These are phyloP conservation scores for Colletotrichum brevisporum DNA, from an alignment of 2,329 filamentous ascomycete species.

Conservation along the genomic window DNA sequence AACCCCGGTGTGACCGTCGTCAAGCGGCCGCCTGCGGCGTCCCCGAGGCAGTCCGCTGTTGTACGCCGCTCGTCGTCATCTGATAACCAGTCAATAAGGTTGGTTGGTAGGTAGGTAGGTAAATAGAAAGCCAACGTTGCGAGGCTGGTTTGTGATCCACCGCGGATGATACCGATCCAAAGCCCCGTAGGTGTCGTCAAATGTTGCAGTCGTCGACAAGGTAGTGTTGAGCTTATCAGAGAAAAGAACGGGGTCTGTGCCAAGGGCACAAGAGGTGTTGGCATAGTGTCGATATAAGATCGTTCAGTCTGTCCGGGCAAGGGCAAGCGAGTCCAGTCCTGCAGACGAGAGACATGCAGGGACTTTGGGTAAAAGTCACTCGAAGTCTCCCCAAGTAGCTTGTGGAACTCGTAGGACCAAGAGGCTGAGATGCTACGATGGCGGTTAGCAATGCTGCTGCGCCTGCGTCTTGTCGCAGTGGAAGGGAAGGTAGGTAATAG, in stretches of 20 bases:
- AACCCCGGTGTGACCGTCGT: too few relatives aligned
- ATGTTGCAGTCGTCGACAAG: neutral
- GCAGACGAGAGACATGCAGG: constrained; percentile 11
- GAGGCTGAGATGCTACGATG: neutral
- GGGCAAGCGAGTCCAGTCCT: too few relatives aligned
- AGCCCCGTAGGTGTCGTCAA: neutral
- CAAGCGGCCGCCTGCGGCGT: too few relatives aligned
- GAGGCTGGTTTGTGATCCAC: constrained; percentile 12
- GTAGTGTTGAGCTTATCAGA: constrained; percentile 16
- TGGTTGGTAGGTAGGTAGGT: neutral
- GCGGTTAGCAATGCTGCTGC: constrained; percentile 3
- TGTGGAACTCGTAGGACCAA: neutral
- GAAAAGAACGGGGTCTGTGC: neutral
- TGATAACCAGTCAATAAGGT: neutral
- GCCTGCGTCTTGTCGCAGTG: constrained; percentile 5
- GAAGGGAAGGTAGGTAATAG: too few relatives aligned
- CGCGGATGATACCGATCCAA: constrained; percentile 2
- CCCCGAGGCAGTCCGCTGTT: too few relatives aligned
- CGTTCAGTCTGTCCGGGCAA: neutral
- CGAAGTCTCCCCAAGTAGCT: constrained; percentile 13
- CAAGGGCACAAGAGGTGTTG: constrained; percentile 6
- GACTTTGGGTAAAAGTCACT: constrained; percentile 29
- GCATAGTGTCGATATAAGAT: neutral
- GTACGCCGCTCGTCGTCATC: constrained; percentile 15
- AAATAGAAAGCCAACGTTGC: neutral